Evolutionary conservation across 495 filamentous ascomycete species (phyloP), one percentile per base, ranked within the genome.

Genomic region (Talaromyces ruber): DNA sequence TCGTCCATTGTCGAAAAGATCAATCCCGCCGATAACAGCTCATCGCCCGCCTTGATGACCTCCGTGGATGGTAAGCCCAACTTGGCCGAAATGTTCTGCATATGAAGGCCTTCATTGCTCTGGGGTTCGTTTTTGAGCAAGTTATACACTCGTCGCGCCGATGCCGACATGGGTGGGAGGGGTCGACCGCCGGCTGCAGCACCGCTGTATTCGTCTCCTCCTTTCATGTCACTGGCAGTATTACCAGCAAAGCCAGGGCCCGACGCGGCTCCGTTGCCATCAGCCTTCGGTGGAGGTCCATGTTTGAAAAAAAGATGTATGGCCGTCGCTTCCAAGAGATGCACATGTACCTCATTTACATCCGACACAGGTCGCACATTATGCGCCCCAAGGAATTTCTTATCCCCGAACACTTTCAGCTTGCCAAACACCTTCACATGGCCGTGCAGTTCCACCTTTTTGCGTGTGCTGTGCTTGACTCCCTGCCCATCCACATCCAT

Each of bases 1-100:
- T 98, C 94, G 76, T 98, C 92, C 26, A 93, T 77, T 11, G 95
- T 98, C 57, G 92, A 91, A 73, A 91, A 98, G 57, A 95, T 89
- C 68, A 91, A 65, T 53, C 92, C 90, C 24, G 83, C 70, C 6
- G 70, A 76, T 45, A 93, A 65, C 70, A 98, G 70, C 74, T 97
- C 92, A 62, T 94, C 88, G 8, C 86, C 86, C 34, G 87, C 95
- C 53, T 80, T 83, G 55, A 82, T 68, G 21, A 96, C 88, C 53
- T 96, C 91, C 26, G 78, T 76, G 28, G 83, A 70, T 2, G 84
- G 77, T 76, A 95, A 71, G 6, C 80, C 75, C 58, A 87, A 75
- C 64, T 81, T 80, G 21, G 78, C 72, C 3, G 88, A 84, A 69
- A 98, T 90, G 62, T 84, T 69, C 66, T 92, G 86, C 62, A 90